Conservation (phyloP, 2,329 filamentous ascomycete genomes). For the Penicillium olsonii region DNA sequence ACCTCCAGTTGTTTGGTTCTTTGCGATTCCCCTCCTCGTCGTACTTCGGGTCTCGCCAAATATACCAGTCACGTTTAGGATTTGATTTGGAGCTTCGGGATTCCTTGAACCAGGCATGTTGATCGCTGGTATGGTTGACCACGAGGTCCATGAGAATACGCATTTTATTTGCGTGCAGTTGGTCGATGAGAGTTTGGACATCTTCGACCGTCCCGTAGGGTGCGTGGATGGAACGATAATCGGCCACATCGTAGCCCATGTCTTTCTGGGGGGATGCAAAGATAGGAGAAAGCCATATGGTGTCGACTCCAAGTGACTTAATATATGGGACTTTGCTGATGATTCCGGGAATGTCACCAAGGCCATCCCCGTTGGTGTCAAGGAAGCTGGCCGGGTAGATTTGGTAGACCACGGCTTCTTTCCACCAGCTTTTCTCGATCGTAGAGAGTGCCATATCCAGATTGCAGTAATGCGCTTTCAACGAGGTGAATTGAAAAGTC, state of each 20-base stretch:
- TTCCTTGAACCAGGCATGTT: constrained; percentile 61
- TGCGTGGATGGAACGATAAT: constrained; percentile 63
- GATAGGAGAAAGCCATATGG: constrained; percentile 68
- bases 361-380: constrained; percentile 58
- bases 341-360: constrained; percentile 65
- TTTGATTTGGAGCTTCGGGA: constrained; percentile 58
- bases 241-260: constrained; percentile 67
- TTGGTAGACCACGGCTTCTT: constrained; percentile 36
- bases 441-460: not conserved
- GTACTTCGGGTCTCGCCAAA: constrained; percentile 47
- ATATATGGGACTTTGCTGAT: constrained; percentile 62
- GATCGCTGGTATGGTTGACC: constrained; percentile 63
- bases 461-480: not conserved
- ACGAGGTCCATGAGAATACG: constrained; percentile 69
- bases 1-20: constrained; percentile 71
- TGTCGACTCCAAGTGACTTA: constrained; percentile 60
- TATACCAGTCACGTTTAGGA: constrained; percentile 67
- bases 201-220: constrained; percentile 54
- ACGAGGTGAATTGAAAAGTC: not conserved
- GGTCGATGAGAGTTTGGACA: constrained; percentile 51
- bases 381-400: constrained; percentile 37
- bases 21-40: constrained; percentile 57
- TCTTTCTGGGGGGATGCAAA: constrained; percentile 65
- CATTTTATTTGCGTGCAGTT: constrained; percentile 61
- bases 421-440: constrained; percentile 32